Conservation (phyloP, 805 yeast genomes). For the Zygoascus bituminiphila region DNA sequence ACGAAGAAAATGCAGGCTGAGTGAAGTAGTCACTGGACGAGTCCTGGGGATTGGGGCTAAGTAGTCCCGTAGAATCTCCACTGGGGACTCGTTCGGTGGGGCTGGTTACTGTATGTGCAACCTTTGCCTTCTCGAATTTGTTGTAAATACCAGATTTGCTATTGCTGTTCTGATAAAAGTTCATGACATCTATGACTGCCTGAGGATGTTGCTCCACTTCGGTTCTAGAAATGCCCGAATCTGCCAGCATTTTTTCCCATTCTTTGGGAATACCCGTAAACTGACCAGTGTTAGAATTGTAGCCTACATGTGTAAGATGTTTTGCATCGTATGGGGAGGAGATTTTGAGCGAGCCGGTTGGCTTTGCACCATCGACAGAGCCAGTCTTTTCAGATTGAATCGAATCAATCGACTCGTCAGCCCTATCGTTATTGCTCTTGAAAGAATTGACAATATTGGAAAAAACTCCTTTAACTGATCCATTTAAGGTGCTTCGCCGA, state of each 20-base stretch:
- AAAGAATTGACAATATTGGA: conserved; percentile 20
- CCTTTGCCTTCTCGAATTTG: conserved; percentile 22
- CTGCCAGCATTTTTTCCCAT: conserved; percentile 78
- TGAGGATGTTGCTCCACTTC: conserved; percentile 92
- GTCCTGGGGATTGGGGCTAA: conserved; percentile 3
- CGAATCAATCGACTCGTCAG: neutral
- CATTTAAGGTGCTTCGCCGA: conserved; percentile 18
- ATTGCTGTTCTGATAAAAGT: conserved; percentile 47
- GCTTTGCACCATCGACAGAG: neutral
- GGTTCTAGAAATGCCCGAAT: conserved; percentile 77
- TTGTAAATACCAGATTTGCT: conserved; percentile 24
- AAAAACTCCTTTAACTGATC: conserved; percentile 20
- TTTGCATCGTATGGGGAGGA: conserved; percentile 89
- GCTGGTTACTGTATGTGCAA: neutral
- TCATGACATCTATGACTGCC: conserved; percentile 86
- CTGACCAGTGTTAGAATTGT: conserved; percentile 73
- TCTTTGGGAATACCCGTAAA: conserved; percentile 89
- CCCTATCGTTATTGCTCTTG: conserved; percentile 8
- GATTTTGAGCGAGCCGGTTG: conserved; percentile 38
- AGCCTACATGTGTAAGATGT: conserved; percentile 93
- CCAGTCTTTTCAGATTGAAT: conserved; percentile 2
- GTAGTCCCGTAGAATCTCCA: conserved; percentile 1
- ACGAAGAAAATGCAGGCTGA: neutral
- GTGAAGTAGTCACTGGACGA: conserved; percentile 4
- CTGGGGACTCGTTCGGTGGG: neutral